Evolutionary conservation across 176 grass and related monocot species (phyloP).

Genomic region (Avena eriantha): DNA sequence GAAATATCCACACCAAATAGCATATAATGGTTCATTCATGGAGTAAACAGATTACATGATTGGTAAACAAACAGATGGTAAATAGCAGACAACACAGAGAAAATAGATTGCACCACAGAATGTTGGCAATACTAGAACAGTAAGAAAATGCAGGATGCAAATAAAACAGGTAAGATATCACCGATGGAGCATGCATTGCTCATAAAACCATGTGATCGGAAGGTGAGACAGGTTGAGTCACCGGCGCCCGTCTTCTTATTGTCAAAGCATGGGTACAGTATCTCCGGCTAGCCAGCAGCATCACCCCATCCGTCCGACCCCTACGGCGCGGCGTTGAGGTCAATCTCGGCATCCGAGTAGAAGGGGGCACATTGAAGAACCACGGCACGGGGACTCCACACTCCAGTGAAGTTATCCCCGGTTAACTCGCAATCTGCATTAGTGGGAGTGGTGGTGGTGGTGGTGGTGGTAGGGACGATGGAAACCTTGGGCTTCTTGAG

Average conservation of each 20-base stretch:
- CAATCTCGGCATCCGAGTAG: slow-evolving; percentile 23
- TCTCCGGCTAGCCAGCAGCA: background rate
- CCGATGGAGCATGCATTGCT: background rate
- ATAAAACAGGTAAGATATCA: background rate
- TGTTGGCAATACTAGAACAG: too few relatives aligned
- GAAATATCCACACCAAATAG: background rate
- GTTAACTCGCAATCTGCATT: background rate
- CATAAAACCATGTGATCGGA: background rate
- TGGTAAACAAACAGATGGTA: background rate
- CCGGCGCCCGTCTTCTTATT: background rate
- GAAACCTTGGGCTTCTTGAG: background rate
- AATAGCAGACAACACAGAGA: too few relatives aligned
- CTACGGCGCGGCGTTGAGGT: slow-evolving; percentile 32
- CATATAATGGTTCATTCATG: background rate
- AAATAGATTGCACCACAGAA: too few relatives aligned
- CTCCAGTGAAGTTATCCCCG: slow-evolving; percentile 30
- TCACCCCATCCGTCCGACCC: background rate
- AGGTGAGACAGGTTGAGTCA: slow-evolving; percentile 1
- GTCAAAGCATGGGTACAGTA: slow-evolving; percentile 29
- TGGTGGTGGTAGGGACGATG: slow-evolving; percentile 2
- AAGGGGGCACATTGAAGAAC: background rate
- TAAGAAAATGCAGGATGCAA: background rate
- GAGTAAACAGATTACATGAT: background rate
- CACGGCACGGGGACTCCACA: background rate
- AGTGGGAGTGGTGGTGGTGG: background rate